Evolutionary conservation across 345 rosid genomes (phyloP).

Genomic region (Isatis tinctoria): DNA sequence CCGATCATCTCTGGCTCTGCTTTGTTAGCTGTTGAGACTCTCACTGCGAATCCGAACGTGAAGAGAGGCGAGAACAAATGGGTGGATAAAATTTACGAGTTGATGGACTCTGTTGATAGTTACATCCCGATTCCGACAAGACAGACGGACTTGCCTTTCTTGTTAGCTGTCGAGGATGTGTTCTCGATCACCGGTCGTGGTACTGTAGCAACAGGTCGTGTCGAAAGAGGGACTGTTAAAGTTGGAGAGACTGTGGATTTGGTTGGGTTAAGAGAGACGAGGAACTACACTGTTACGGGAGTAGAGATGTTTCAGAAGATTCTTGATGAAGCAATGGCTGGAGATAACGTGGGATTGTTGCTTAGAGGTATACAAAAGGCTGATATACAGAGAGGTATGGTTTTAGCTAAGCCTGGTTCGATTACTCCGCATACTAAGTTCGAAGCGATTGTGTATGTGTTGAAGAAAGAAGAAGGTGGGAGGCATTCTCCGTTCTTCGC

Average conservation of each 20-base stretch:
- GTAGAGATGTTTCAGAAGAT: slow-evolving; percentile 88
- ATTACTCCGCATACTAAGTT: slow-evolving; percentile 77
- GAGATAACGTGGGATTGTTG: slow-evolving; percentile 71
- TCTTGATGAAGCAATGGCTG: slow-evolving; percentile 58
- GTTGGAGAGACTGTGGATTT: slow-evolving; percentile 69
- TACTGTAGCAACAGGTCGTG: slow-evolving; percentile 82
- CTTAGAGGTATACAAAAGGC: slow-evolving; percentile 78
- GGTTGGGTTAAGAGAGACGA: slow-evolving; percentile 75
- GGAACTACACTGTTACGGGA: slow-evolving; percentile 56
- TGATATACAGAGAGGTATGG: slow-evolving; percentile 92
- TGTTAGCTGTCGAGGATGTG: slow-evolving; percentile 78
- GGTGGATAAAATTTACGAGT: slow-evolving; percentile 80
- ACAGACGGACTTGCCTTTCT: slow-evolving; percentile 67
- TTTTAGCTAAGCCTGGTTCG: slow-evolving; percentile 69
- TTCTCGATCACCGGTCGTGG: slow-evolving; percentile 88
- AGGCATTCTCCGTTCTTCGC: slow-evolving; percentile 75
- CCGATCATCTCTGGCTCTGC: slow-evolving; percentile 82
- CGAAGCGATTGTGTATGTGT: slow-evolving; percentile 64
- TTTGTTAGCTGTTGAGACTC: slow-evolving; percentile 67
- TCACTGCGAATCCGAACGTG: slow-evolving; percentile 57
- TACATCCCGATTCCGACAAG: slow-evolving; percentile 77
- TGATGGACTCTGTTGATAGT: slow-evolving; percentile 79
- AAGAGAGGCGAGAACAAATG: slow-evolving; percentile 71
- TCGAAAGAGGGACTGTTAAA: slow-evolving; percentile 66
- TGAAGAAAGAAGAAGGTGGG: slow-evolving; percentile 96